Evolutionary conservation across 2,329 filamentous ascomycete genomes (phyloP).

Genomic region (Emmonsia crescens): DNA sequence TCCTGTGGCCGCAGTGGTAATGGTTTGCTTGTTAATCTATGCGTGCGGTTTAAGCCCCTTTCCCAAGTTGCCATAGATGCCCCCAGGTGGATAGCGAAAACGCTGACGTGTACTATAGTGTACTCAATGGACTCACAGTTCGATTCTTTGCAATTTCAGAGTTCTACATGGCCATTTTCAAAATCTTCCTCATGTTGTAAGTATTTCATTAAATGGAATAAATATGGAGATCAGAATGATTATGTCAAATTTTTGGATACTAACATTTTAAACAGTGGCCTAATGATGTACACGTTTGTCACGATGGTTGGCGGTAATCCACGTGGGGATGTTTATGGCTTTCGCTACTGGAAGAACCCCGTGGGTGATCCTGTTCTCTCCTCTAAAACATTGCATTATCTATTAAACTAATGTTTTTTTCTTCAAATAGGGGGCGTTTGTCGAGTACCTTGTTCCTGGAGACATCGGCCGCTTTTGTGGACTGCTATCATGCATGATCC

Average conservation of each 20-base stretch:
- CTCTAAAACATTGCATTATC: neutral
- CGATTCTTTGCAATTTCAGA: slow-evolving; percentile 36
- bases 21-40: slow-evolving; percentile 30
- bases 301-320: slow-evolving; percentile 74
- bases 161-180: slow-evolving; percentile 37
- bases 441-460: slow-evolving; percentile 50
- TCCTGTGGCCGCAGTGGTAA: slow-evolving; percentile 28
- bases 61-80: neutral
- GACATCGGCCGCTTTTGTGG: slow-evolving; percentile 43
- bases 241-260: neutral
- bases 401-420: neutral
- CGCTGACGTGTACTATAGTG: slow-evolving; percentile 3
- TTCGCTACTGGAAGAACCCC: slow-evolving; percentile 51
- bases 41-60: slow-evolving; percentile 15
- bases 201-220: neutral
- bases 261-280: slow-evolving; percentile 5
- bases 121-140: slow-evolving; percentile 35
- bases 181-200: slow-evolving; percentile 24
- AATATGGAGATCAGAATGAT: neutral
- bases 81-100: neutral
- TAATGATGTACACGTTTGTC: slow-evolving; percentile 51
- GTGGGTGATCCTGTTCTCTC: slow-evolving; percentile 21
- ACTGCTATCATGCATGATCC: slow-evolving; percentile 59
- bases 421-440: slow-evolving; percentile 44
- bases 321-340: slow-evolving; percentile 55